A percentile compares a stretch with the other conserved stretches of the same genome.
Conservation (phyloP, 2,329 filamentous ascomycete species). For the Aspergillus fumigatus region DNA sequence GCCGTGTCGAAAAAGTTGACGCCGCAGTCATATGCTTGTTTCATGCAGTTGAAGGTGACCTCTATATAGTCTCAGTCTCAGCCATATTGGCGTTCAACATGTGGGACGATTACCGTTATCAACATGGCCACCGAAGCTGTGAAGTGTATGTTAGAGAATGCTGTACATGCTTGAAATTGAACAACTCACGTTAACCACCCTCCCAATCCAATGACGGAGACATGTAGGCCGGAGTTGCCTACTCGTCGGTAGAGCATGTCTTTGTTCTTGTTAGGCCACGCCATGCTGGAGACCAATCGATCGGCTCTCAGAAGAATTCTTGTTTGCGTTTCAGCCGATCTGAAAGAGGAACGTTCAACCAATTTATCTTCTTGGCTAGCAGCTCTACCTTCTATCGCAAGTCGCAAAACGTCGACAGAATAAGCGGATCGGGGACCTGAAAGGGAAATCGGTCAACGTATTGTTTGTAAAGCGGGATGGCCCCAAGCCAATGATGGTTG, state of each 20-base stretch:
- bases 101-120: constrained; percentile 49
- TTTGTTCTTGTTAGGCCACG: constrained; percentile 22
- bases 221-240: constrained; percentile 66
- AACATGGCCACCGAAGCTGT: constrained; percentile 62
- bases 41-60: constrained; percentile 35
- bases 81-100: not conserved
- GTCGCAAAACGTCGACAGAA: not conserved
- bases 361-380: constrained; percentile 3
- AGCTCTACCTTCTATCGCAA: not conserved
- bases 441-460: not conserved
- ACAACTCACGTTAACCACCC: constrained; percentile 34
- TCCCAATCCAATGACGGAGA: constrained; percentile 66
- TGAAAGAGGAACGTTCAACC: not conserved
- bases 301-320: not conserved
- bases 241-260: constrained; percentile 68
- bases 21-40: constrained; percentile 53
- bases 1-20: constrained; percentile 58
- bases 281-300: constrained; percentile 6
- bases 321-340: not conserved
- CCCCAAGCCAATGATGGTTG: not conserved
- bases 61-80: constrained; percentile 15
- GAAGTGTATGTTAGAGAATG: not conserved
- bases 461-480: not conserved
- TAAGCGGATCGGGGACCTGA: not conserved
- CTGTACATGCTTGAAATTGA: not conserved